A percentile compares a stretch with the other conserved stretches of the same genome.
These are phyloP conservation scores for Gautieria morchelliformis DNA, from an alignment of 768 basidiomycete species.

Conservation along the genomic window DNA sequence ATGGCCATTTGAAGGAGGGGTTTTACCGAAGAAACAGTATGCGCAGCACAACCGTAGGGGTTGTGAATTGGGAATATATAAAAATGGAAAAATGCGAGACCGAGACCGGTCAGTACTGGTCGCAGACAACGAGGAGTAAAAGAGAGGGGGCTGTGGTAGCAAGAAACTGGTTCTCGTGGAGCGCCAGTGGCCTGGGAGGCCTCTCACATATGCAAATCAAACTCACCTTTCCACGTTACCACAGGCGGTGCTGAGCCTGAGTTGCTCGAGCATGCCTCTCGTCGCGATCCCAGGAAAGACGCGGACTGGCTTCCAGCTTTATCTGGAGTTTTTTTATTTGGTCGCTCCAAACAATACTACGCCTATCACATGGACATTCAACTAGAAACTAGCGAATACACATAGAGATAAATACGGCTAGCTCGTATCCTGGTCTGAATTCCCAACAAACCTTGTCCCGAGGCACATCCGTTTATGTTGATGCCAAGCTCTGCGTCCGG, in stretches of 20 bases:
- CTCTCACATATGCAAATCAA: background rate
- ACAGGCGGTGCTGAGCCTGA: background rate
- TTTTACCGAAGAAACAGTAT: background rate
- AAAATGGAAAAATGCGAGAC: background rate
- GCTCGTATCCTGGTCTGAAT: too few relatives aligned
- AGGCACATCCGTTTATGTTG: too few relatives aligned
- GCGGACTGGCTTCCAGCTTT: background rate
- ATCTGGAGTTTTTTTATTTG: conserved; percentile 2
- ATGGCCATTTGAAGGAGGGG: background rate
- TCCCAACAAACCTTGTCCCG: too few relatives aligned
- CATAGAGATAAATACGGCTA: background rate
- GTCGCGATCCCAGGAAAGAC: conserved; percentile 1
- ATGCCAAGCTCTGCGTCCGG: too few relatives aligned
- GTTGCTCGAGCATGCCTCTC: conserved; percentile 5
- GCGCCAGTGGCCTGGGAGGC: background rate
- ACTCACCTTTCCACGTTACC: background rate
- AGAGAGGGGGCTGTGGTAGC: background rate
- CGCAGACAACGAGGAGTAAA: background rate
- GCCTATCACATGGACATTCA: background rate
- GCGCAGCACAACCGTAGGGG: conserved; percentile 5
- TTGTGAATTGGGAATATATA: background rate
- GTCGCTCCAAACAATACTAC: conserved; percentile 1
- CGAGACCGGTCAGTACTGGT: background rate
- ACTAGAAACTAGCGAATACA: background rate
- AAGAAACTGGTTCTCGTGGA: background rate